A percentile compares a stretch with the other conserved stretches of the same genome.
These are phyloP conservation scores for Saccharomyces paradoxus DNA, from an alignment of 805 yeast species.

Conservation along the genomic window DNA sequence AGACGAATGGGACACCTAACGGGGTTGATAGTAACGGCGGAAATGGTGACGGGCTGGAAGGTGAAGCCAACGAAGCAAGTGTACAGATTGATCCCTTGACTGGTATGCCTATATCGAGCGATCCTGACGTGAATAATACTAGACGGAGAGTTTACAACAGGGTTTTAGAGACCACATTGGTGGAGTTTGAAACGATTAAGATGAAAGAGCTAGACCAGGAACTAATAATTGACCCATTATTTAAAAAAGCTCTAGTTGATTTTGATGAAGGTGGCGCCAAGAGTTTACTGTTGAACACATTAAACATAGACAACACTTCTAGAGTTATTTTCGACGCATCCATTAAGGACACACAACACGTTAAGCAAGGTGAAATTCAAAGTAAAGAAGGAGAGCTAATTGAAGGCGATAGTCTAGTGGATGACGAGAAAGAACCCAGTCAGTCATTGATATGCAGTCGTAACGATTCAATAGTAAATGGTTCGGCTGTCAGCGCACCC, in stretches of 20 bases:
- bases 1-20: conserved; percentile 15
- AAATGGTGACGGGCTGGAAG: conserved; percentile 18
- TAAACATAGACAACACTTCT: conserved; percentile 44
- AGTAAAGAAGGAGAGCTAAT: conserved; percentile 14
- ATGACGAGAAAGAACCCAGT: conserved; percentile 5
- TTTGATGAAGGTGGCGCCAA: conserved; percentile 82
- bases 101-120: conserved; percentile 28
- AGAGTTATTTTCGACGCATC: conserved; percentile 61
- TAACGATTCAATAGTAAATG: background rate
- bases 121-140: conserved; percentile 15
- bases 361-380: conserved; percentile 4
- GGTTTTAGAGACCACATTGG: conserved; percentile 38
- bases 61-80: conserved; percentile 15
- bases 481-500: background rate
- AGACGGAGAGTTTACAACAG: conserved; percentile 26
- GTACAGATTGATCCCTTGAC: conserved; percentile 28
- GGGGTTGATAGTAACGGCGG: conserved; percentile 17
- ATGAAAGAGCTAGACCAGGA: conserved; percentile 57
- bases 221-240: conserved; percentile 61
- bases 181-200: conserved; percentile 42
- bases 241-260: conserved; percentile 65
- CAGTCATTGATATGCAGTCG: background rate
- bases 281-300: conserved; percentile 54
- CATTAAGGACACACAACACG: conserved; percentile 25
- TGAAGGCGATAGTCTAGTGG: conserved; percentile 12